Percentiles rank a stretch among this genome's conserved stretches.
These are phyloP conservation scores for Endoconidiophora polonica DNA, from an alignment of 2,329 filamentous ascomycete species.

Conservation along the genomic window DNA sequence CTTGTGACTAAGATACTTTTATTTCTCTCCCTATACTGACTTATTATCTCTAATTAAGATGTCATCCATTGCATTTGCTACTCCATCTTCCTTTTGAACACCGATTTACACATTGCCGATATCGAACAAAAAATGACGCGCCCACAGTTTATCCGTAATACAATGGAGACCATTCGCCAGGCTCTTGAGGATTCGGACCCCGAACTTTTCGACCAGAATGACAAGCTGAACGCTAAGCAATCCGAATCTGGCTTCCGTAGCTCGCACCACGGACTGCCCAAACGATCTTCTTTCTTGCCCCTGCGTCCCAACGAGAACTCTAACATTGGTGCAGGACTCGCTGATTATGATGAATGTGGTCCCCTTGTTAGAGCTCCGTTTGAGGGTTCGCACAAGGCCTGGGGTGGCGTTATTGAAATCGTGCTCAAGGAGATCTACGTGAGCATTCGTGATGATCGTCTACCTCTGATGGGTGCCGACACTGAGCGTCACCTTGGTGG, in stretches of 20 bases:
- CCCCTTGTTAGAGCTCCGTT: conserved; percentile 65
- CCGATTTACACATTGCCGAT: conserved; percentile 85
- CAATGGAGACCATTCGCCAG: conserved; percentile 72
- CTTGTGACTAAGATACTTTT: not conserved
- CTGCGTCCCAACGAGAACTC: conserved; percentile 26
- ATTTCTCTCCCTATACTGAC: conserved; percentile 19
- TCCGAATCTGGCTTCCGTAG: conserved; percentile 7
- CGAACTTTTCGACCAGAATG: conserved; percentile 37
- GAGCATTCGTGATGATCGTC: conserved; percentile 71
- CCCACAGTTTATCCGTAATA: conserved; percentile 90
- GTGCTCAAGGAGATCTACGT: conserved; percentile 83
- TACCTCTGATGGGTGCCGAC: conserved; percentile 67
- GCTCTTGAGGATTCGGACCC: conserved; percentile 58
- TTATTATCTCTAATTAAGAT: conserved; percentile 32
- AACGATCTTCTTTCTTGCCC: conserved; percentile 34
- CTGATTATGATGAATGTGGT: conserved; percentile 40
- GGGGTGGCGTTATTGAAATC: conserved; percentile 80
- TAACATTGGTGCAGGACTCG: not conserved
- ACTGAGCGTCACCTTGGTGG: conserved; percentile 24
- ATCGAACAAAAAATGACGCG: conserved; percentile 95
- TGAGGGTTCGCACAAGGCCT: conserved; percentile 56
- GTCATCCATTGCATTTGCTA: conserved; percentile 96
- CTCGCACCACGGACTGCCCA: conserved; percentile 19
- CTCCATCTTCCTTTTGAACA: conserved; percentile 87
- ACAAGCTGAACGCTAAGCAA: conserved; percentile 14